Evolutionary conservation across 2,329 filamentous ascomycete genomes (phyloP).

Genomic region (Fusarium setosum): DNA sequence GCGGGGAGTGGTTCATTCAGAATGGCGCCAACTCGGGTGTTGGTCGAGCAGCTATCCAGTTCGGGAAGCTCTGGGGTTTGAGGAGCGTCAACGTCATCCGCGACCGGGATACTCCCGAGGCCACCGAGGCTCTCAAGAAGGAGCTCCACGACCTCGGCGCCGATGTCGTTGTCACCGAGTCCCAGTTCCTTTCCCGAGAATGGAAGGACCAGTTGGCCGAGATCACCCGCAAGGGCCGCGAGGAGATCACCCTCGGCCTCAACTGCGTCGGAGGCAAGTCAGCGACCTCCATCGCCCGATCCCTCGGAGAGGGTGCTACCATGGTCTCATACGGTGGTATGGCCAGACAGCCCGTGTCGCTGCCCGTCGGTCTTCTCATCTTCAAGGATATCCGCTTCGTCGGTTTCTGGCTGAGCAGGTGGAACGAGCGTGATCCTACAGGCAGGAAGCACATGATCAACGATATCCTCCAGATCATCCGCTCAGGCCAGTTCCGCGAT

Average conservation of each 20-base stretch:
- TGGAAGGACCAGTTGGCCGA: slow-evolving; percentile 72
- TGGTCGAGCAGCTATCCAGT: slow-evolving; percentile 89
- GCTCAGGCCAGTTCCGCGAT: slow-evolving; percentile 82
- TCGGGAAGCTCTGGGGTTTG: slow-evolving; percentile 86
- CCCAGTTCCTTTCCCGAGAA: slow-evolving; percentile 65
- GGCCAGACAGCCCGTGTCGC: slow-evolving; percentile 84
- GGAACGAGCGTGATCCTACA: slow-evolving; percentile 80
- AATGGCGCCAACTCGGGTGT: slow-evolving; percentile 97
- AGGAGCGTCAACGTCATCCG: slow-evolving; percentile 92
- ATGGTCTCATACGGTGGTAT: slow-evolving; percentile 97
- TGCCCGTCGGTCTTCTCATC: slow-evolving; percentile 88
- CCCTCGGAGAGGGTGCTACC: slow-evolving; percentile 74
- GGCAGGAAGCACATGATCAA: slow-evolving; percentile 85
- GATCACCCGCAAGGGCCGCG: slow-evolving; percentile 77
- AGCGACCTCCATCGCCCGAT: slow-evolving; percentile 81
- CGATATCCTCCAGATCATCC: slow-evolving; percentile 82
- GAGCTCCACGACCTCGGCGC: slow-evolving; percentile 68
- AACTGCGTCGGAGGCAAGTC: slow-evolving; percentile 96
- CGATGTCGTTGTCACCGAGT: slow-evolving; percentile 66
- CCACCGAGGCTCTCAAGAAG: slow-evolving; percentile 68
- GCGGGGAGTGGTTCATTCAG: slow-evolving; percentile 92
- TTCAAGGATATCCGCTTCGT: slow-evolving; percentile 92
- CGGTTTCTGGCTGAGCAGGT: slow-evolving; percentile 95
- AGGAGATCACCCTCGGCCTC: slow-evolving; percentile 80
- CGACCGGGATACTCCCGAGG: slow-evolving; percentile 72